Base-by-base conservation (phyloP, 208 protist species). In the Leishmania tropica region DNA sequence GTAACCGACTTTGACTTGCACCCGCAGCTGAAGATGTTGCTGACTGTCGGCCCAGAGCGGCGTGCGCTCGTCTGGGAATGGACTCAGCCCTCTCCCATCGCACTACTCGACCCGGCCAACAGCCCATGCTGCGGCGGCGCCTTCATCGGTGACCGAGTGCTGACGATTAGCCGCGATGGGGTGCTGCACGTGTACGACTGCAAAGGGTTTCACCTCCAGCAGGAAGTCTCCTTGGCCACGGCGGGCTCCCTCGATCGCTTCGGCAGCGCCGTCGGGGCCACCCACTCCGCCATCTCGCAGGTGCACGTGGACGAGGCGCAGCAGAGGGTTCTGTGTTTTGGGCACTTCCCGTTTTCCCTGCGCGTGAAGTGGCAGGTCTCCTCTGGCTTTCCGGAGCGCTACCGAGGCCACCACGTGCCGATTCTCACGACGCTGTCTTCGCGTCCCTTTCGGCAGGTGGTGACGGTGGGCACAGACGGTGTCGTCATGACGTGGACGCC, bases 21-120 rank as follows among this genome's bases (percentile, higher is more conserved):
- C 84, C 75, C 88, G 37, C 65, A 86, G 75, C 77, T 92, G 31
- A 88, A 92, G 60, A 83, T 97, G 84, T 68, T 97, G 74, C 89
- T 97, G 15, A 95, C 94, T 10, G 84, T 94, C 4, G 94, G 94
- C 28, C 86, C 91, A 37, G 94, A 96, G 87, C 89, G 94, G 15
- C 79, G 87, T 68, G 94, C 88, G 17, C 80, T 97, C 56, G 92
- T 97, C 11, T 97, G 94, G 94, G 94, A 97, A 64, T 90, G 93
- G 81, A 78, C 84, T 8, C 90, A 94, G 83, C 86, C 91, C 40
- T 72, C 51, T 4, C 88, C 90, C 28, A 88, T 96, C 75, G 87
- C 94, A 17, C 79, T 90, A 5, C 87, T 97, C 28, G 89, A 92
- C 70, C 75, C 89, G 19, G 90, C 94, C 79, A 94, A 91, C 75